Base-by-base conservation (phyloP, 805 yeast genomes). In the Wickerhamiella shivajii region DNA sequence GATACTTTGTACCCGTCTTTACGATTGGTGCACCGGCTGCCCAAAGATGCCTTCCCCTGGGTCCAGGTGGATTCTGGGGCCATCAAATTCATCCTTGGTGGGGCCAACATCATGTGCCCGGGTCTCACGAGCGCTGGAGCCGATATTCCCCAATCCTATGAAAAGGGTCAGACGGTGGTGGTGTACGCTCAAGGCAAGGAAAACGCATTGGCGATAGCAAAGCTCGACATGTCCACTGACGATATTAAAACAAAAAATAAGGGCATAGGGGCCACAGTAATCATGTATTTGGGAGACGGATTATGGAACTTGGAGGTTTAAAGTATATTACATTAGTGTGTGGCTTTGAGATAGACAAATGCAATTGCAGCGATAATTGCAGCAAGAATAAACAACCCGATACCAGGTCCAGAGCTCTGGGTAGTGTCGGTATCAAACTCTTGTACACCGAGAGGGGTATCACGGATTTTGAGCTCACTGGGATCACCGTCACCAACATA, bases 51-150 rank as follows among this genome's bases (percentile, higher is more conserved):
- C 23, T 85, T 85, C 59, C 95, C 95, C 15, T 60, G 69, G 22
- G 92, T 85, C 27, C 79, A 74, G 51, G 96, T 87, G 9, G 97
- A 85, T 50, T 68, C 95, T 52, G 97, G 97, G 38, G 97, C 97
- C 33, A 85, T 85, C 53, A 85, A 85, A 56, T 85, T 85, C 50
- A 90, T 85, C 17, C 60, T 85, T n/a, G 77, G 93, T 3, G 97
- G 96, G 37, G 95, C 96, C 18, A 85, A 85, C 50, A 79, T 85
- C 49, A 85, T 85, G 97, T 85, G 95, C 57, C 94, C 94, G 3
- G 95, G 95, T 13, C 65, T 83, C 42, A 83, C 94, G 0, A 51
- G 90, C 13, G 66, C 76, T 2, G 94, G 95, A 26, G 95, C 93
- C 14, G 57, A 59, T 34, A 61, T 84, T 40, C 94, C 95, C 14